phyloP scores from a whole-genome alignment of 306 rosid genomes.

The Medicago lupulina region DNA sequence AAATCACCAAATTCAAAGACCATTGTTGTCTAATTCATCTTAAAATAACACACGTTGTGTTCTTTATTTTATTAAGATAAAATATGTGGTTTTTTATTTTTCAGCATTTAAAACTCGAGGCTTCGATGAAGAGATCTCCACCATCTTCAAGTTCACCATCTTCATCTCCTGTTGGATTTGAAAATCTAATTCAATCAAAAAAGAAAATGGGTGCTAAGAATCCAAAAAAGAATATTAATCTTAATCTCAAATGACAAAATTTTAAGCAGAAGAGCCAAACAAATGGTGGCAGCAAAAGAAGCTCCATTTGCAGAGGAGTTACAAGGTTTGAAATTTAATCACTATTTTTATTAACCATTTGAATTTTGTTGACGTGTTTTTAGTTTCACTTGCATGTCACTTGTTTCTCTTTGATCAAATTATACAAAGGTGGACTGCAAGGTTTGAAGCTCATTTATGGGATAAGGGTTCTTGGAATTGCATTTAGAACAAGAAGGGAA shows the following conservation, averaged over 20 bases:
- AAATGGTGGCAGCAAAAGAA: slow-evolving; percentile 51
- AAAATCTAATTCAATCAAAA: slow-evolving; percentile 30
- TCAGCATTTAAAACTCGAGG: neutral
- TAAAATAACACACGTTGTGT: slow-evolving; percentile 21
- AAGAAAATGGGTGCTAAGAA: slow-evolving; percentile 45
- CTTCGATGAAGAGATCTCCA: slow-evolving; percentile 75
- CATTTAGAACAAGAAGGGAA: slow-evolving; percentile 86
- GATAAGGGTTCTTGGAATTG: slow-evolving; percentile 89
- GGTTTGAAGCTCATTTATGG: slow-evolving; percentile 98
- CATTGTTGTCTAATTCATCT: slow-evolving; percentile 27
- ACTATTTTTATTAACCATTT: slow-evolving; percentile 1
- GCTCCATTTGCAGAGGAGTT: slow-evolving; percentile 93
- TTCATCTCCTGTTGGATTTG: slow-evolving; percentile 48
- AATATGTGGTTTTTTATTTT: neutral
- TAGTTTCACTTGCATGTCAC: slow-evolving; percentile 57
- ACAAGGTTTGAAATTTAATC: slow-evolving; percentile 59
- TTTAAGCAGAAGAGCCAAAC: slow-evolving; percentile 40
- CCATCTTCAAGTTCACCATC: slow-evolving; percentile 49
- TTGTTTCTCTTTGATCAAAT: slow-evolving; percentile 17
- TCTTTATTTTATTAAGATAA: neutral
- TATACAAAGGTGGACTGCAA: slow-evolving; percentile 98
- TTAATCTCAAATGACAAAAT: slow-evolving; percentile 38
- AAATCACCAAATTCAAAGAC: slow-evolving; percentile 16
- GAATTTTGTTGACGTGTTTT: slow-evolving; percentile 21
- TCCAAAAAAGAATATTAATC: slow-evolving; percentile 36